These are phyloP conservation scores for Biscutella laevigata DNA, from an alignment of 441 rosid genomes.

Conservation along the genomic window DNA sequence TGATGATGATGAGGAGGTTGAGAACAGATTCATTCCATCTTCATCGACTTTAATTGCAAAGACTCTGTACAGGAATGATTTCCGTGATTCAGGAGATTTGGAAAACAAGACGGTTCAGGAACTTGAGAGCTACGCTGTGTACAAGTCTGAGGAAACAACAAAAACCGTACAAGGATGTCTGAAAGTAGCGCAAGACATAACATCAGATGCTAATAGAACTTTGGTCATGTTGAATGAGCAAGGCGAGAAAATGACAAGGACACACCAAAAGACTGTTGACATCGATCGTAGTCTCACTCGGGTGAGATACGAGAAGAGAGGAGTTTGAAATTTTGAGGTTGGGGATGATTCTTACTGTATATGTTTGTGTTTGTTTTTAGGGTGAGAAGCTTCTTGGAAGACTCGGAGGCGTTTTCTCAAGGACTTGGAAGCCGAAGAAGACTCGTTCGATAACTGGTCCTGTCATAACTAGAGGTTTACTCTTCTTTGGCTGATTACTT, in stretches of 20 bases:
- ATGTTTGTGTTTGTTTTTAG: conserved; percentile 33
- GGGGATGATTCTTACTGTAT: background rate
- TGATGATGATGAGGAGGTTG: conserved; percentile 17
- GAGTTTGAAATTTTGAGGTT: background rate
- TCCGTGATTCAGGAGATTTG: conserved; percentile 59
- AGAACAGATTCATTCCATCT: conserved; percentile 30
- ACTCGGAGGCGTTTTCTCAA: conserved; percentile 83
- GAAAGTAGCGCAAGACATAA: conserved; percentile 75
- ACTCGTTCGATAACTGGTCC: conserved; percentile 65
- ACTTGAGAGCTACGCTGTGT: conserved; percentile 63
- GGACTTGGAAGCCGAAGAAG: conserved; percentile 94
- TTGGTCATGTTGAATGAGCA: conserved; percentile 67
- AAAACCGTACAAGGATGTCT: conserved; percentile 63
- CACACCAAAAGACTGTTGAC: conserved; percentile 53
- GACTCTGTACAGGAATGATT: conserved; percentile 54
- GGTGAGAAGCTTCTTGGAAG: conserved; percentile 89
- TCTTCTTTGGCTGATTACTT: conserved; percentile 7
- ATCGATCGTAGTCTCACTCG: conserved; percentile 72
- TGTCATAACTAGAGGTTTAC: conserved; percentile 50
- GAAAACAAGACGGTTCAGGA: conserved; percentile 79
- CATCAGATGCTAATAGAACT: conserved; percentile 61
- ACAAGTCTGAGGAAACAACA: conserved; percentile 79
- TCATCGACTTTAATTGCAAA: conserved; percentile 26
- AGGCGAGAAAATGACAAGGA: conserved; percentile 64
- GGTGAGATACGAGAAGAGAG: conserved; percentile 35